Evolutionary conservation across 768 basidiomycete genomes (phyloP), one percentile per base, ranked within the genome.

Genomic region (Trametes coccinea): DNA sequence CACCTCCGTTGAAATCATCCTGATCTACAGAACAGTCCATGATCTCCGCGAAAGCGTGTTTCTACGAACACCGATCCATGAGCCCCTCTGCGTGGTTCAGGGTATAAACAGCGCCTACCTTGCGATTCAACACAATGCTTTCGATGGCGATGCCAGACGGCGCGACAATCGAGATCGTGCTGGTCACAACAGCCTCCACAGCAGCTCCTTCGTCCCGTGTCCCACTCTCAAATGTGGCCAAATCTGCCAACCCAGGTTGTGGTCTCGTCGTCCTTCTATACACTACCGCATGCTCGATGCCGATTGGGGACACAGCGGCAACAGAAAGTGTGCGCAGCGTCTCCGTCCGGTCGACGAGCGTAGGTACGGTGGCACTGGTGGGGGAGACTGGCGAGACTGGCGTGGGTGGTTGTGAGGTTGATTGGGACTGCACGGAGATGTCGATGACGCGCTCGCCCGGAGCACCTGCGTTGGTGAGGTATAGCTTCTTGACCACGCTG

Each of bases 401-500:
- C 4, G 64, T 40, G 13, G 61, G 34, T 4, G 57, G 60, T 13
- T 55, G 30, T 5, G 67, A 52, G 1, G 66, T 56, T 29, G 80
- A 70, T 27, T 77, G 78, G 8, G 92, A 88, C 58, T 87, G 88
- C 39, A 95, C 76, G 0, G 93, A 94, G 39, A 96, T 77, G 69
- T 97, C 95, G 56, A 97, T 73, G 46, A 85, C 80, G 46, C 93
- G 83, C 54, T 90, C 84, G 2, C 90, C 92, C 1, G 83, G 76
- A 1, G 80, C 82, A 13, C 92, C 88, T 0, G 79, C 77, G 66
- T 82, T 86, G 43, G 78, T 73, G 39, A 96, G 76, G 66, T 80
- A 77, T 40, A 98, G 70, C 8, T 84, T 87, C 71, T 89, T 92
- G 50, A 79, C 65, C 2, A 77, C 77, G 39, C 77, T 83, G 1